Evolutionary conservation across 2,329 filamentous ascomycete genomes (phyloP).

Genomic region (Rhinocladiella mackenziei): DNA sequence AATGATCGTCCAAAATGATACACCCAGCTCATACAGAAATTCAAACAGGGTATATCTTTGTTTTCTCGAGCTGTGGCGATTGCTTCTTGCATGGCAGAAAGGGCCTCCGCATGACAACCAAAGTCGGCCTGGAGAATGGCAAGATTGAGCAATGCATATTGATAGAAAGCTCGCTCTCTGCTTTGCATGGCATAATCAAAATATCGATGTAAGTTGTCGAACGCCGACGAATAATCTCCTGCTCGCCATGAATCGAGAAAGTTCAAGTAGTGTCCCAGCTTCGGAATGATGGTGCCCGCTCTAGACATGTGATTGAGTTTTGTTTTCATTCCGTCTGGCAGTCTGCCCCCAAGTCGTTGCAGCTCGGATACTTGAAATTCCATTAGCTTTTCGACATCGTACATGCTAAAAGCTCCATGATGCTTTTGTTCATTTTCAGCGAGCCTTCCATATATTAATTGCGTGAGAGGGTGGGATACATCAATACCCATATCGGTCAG

Average conservation of each 20-base stretch:
- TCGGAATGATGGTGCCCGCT: slow-evolving; percentile 23
- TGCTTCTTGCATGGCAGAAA: slow-evolving; percentile 92
- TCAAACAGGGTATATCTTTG: slow-evolving; percentile 84
- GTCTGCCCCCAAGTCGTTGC: slow-evolving; percentile 75
- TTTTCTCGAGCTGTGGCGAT: slow-evolving; percentile 93
- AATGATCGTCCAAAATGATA: slow-evolving; percentile 90
- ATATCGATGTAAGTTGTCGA: slow-evolving; percentile 88
- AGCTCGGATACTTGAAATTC: slow-evolving; percentile 86
- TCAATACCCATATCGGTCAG: slow-evolving; percentile 57
- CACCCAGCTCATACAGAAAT: slow-evolving; percentile 93
- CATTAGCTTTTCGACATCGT: slow-evolving; percentile 75
- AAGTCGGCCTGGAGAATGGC: slow-evolving; percentile 94
- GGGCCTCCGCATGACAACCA: slow-evolving; percentile 80
- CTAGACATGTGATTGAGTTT: slow-evolving; percentile 65
- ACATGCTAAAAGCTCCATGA: slow-evolving; percentile 54
- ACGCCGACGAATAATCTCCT: slow-evolving; percentile 83
- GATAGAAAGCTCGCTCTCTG: slow-evolving; percentile 78
- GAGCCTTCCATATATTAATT: slow-evolving; percentile 50
- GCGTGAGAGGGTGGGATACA: slow-evolving; percentile 46
- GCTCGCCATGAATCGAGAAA: slow-evolving; percentile 91
- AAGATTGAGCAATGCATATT: slow-evolving; percentile 89
- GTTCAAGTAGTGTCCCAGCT: slow-evolving; percentile 41
- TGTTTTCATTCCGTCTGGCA: slow-evolving; percentile 69
- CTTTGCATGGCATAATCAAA: slow-evolving; percentile 95
- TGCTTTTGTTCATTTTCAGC: slow-evolving; percentile 31